A percentile compares a stretch with the other conserved stretches of the same genome.
These are phyloP conservation scores for Cordyceps cateniannulata DNA, from an alignment of 2,329 filamentous ascomycete species.

Conservation along the genomic window DNA sequence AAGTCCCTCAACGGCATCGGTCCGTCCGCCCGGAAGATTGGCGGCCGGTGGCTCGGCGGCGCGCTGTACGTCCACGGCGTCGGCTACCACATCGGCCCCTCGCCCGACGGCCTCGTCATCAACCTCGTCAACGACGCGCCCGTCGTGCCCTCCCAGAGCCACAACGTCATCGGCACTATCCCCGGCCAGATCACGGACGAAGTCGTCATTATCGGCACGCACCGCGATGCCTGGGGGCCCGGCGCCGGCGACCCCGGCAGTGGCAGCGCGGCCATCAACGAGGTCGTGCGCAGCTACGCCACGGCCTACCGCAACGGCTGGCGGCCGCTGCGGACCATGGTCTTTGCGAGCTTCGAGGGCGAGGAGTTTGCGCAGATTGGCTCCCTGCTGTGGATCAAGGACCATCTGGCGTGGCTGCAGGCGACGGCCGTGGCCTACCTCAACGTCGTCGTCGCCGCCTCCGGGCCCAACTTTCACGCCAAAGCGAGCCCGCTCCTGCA, in stretches of 20 bases:
- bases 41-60: slow-evolving; percentile 51
- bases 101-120: slow-evolving; percentile 49
- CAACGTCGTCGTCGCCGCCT: slow-evolving; percentile 67
- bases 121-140: slow-evolving; percentile 61
- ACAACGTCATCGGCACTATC: slow-evolving; percentile 75
- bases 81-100: slow-evolving; percentile 37
- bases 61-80: slow-evolving; percentile 30
- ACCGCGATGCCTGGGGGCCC: slow-evolving; percentile 76
- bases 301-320: slow-evolving; percentile 65
- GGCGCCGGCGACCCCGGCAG: slow-evolving; percentile 84
- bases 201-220: slow-evolving; percentile 69
- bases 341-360: slow-evolving; percentile 66
- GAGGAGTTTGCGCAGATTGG: slow-evolving; percentile 77
- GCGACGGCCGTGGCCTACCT: slow-evolving; percentile 68
- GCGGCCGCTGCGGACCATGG: slow-evolving; percentile 67
- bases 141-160: slow-evolving; percentile 34
- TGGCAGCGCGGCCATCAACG: slow-evolving; percentile 69
- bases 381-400: slow-evolving; percentile 82
- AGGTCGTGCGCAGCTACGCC: slow-evolving; percentile 67
- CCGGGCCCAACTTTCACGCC: slow-evolving; percentile 51
- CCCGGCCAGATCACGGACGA: slow-evolving; percentile 72
- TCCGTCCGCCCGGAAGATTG: slow-evolving; percentile 59
- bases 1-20: slow-evolving; percentile 72
- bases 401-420: slow-evolving; percentile 69
- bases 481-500: slow-evolving; percentile 62